A percentile compares a stretch with the other conserved stretches of the same genome.
Evolutionary conservation across 2,329 filamentous ascomycete species (phyloP).

Genomic region (Xylaria sp.): DNA sequence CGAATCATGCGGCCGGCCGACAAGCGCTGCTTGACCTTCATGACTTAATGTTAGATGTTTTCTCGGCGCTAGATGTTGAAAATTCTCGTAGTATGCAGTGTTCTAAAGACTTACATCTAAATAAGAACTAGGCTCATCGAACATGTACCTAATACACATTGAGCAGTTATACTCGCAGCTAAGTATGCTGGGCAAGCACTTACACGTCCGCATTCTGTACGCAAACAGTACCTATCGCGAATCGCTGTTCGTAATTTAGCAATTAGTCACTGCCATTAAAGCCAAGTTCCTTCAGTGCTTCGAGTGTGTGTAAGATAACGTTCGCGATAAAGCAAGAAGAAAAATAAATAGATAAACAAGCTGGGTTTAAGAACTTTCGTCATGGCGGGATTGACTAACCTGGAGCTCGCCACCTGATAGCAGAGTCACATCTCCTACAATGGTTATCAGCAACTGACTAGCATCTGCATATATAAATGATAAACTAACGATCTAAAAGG

Average conservation of each 20-base stretch:
- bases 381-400: slow-evolving; percentile 12
- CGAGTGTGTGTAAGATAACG: not conserved
- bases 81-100: not conserved
- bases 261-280: slow-evolving; percentile 1
- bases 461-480: not conserved
- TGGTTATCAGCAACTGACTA: slow-evolving; percentile 10
- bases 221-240: slow-evolving; percentile 94
- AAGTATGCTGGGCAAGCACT: not conserved
- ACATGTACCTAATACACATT: slow-evolving; percentile 92
- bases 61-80: not conserved
- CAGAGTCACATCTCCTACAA: slow-evolving; percentile 73
- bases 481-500: slow-evolving; percentile 79
- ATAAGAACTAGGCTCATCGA: slow-evolving; percentile 98
- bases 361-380: not conserved
- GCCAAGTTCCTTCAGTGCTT: not conserved
- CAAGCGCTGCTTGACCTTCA: slow-evolving; percentile 78
- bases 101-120: slow-evolving; percentile 78
- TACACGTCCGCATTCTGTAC: slow-evolving; percentile 91
- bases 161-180: slow-evolving; percentile 70
- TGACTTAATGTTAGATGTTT: slow-evolving; percentile 11
- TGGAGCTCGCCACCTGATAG: slow-evolving; percentile 96
- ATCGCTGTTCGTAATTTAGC: slow-evolving; percentile 68
- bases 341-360: not conserved
- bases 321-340: not conserved
- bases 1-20: slow-evolving; percentile 92